Conservation (phyloP, 495 filamentous ascomycete genomes). For the Astrocystis sublimbata region DNA sequence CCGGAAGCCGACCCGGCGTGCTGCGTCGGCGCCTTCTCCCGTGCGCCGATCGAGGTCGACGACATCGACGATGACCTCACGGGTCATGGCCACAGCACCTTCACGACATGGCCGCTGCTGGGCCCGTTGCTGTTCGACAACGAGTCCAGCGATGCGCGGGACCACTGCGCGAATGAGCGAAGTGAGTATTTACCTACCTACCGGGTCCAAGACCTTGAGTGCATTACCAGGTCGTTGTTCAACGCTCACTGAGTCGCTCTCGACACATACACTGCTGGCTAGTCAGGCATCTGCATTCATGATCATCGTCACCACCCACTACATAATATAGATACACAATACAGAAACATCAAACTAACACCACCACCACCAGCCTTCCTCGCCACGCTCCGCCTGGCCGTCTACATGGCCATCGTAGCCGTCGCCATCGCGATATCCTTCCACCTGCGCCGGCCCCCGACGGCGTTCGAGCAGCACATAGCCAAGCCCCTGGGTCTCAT, state of each 20-base stretch:
- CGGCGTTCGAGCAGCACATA: constrained; percentile 68
- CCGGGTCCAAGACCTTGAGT: too few relatives aligned
- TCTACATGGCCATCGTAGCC: constrained; percentile 88
- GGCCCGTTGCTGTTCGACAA: constrained; percentile 90
- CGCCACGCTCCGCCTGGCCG: constrained; percentile 86
- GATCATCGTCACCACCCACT: too few relatives aligned
- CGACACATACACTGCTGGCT: too few relatives aligned
- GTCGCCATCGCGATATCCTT: constrained; percentile 91
- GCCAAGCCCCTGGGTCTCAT: constrained; percentile 81
- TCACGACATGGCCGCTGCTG: constrained; percentile 69
- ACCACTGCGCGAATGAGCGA: constrained; percentile 76
- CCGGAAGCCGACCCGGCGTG: constrained; percentile 20
- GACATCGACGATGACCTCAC: constrained; percentile 25
- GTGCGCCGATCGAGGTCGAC: constrained; percentile 25
- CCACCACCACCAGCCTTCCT: constrained; percentile 63
- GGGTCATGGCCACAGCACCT: constrained; percentile 45
- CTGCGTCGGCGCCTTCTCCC: constrained; percentile 22
- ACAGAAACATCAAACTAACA: not conserved
- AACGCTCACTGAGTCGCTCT: not conserved
- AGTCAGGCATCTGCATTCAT: too few relatives aligned
- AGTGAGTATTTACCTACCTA: constrained; percentile 48
- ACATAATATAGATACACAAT: too few relatives aligned
- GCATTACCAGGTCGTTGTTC: not conserved
- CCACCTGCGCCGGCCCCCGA: constrained; percentile 76
- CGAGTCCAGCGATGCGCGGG: constrained; percentile 79